Percentiles rank a stretch among this genome's conserved stretches.
These are phyloP conservation scores for Hypoxylon fuscum DNA, from an alignment of 495 filamentous ascomycete genomes.

Conservation along the genomic window DNA sequence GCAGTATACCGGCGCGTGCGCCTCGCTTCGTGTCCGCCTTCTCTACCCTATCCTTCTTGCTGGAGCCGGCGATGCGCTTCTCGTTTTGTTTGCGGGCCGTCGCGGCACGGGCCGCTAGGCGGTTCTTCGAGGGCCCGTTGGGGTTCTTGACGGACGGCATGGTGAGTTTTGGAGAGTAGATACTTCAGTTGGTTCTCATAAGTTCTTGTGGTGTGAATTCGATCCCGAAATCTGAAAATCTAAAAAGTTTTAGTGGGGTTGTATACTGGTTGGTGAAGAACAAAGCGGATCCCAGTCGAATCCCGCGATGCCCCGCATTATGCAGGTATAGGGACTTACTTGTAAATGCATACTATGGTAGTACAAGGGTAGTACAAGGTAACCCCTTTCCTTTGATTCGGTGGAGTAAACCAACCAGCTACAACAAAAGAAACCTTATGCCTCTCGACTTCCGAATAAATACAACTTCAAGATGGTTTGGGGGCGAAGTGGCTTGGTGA, in stretches of 20 bases:
- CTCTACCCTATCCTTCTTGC: constrained; percentile 32
- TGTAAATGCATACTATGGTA: not conserved
- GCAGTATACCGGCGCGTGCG: constrained; percentile 50
- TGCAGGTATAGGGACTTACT: not conserved
- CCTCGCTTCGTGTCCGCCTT: constrained; percentile 49
- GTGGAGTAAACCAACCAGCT: not conserved
- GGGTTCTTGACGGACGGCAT: constrained; percentile 59
- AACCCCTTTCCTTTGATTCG: not conserved
- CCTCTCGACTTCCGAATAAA: too few relatives aligned
- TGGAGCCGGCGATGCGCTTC: constrained; percentile 33
- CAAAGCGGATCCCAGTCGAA: too few relatives aligned
- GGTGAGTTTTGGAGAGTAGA: too few relatives aligned
- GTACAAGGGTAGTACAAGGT: not conserved
- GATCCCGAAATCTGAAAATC: constrained; percentile 15
- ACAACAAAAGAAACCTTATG: too few relatives aligned
- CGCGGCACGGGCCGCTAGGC: constrained; percentile 47
- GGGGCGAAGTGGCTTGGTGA: too few relatives aligned
- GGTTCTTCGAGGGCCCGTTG: constrained; percentile 55
- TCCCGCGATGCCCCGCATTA: constrained; percentile 6
- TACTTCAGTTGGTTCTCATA: too few relatives aligned
- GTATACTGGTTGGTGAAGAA: too few relatives aligned
- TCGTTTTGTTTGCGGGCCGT: constrained; percentile 42
- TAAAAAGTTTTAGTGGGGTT: constrained; percentile 26
- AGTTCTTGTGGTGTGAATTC: too few relatives aligned
- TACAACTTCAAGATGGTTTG: too few relatives aligned